phyloP scores from a whole-genome alignment of 148 eudicot species.

The Beta vulgaris region DNA sequence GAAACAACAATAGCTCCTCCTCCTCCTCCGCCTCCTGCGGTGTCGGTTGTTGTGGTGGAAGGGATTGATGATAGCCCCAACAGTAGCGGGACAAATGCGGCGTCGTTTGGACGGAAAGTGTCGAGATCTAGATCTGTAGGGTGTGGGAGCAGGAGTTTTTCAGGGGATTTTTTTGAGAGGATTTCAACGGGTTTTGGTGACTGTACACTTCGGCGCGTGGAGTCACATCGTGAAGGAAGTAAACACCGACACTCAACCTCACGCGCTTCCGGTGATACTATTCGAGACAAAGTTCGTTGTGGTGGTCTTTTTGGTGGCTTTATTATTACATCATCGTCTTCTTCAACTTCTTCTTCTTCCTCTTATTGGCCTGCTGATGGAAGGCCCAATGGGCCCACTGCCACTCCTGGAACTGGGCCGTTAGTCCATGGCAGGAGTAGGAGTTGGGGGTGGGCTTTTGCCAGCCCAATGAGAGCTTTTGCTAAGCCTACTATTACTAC shows the following conservation, averaged over 20 bases:
- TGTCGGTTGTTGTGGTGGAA: constrained; percentile 26
- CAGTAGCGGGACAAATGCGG: constrained; percentile 23
- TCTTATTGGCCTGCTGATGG: constrained; percentile 40
- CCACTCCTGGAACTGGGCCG: constrained; percentile 30
- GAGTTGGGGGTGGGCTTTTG: constrained; percentile 92
- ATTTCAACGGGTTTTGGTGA: constrained; percentile 88
- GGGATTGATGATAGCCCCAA: constrained; percentile 55
- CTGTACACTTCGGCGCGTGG: constrained; percentile 85
- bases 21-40: too few relatives aligned
- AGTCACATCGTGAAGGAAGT: constrained; percentile 66
- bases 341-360: constrained; percentile 40
- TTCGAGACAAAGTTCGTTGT: constrained; percentile 63
- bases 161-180: constrained; percentile 82
- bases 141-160: constrained; percentile 86
- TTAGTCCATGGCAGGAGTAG: constrained; percentile 47
- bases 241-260: constrained; percentile 26
- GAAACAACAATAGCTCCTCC: too few relatives aligned
- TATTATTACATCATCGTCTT: constrained; percentile 57
- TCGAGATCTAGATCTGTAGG: constrained; percentile 95
- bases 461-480: constrained; percentile 79
- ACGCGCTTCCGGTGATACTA: constrained; percentile 33
- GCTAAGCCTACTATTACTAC: constrained; percentile 16
- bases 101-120: constrained; percentile 55
- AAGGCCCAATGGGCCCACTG: constrained; percentile 12
- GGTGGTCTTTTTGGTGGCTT: constrained; percentile 82